These are phyloP conservation scores for Ceratobasidium sp. DNA, from an alignment of 1,284 basidiomycete genomes.

Conservation along the genomic window DNA sequence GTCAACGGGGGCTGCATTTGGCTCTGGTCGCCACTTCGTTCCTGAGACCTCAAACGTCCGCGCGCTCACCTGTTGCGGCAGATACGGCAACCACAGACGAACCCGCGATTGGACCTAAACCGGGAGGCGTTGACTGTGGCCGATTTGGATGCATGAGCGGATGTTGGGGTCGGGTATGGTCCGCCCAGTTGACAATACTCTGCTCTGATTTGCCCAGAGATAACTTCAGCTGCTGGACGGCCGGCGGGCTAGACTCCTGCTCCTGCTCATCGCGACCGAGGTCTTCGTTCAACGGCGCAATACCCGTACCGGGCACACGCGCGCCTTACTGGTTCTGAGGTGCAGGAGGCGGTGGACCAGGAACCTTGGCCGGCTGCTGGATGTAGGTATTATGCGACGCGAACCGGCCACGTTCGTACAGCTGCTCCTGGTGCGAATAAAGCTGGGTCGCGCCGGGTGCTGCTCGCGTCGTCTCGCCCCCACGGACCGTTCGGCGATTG, in stretches of 20 bases:
- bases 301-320: constrained; percentile 21
- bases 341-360: constrained; percentile 18
- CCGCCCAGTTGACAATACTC: constrained; percentile 39
- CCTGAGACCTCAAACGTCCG: constrained; percentile 22
- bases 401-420: constrained; percentile 13
- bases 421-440: constrained; percentile 22
- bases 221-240: constrained; percentile 1
- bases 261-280: constrained; percentile 42
- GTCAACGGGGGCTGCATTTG: constrained; percentile 28
- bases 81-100: neutral
- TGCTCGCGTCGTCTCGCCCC: neutral
- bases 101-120: constrained; percentile 3
- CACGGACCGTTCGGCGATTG: constrained; percentile 10
- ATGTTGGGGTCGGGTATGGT: constrained; percentile 33
- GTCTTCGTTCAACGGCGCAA: constrained; percentile 42
- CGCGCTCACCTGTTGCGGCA: constrained; percentile 3
- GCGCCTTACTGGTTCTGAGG: constrained; percentile 11
- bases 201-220: neutral
- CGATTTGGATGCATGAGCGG: constrained; percentile 34
- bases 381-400: constrained; percentile 21
- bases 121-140: constrained; percentile 20
- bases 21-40: neutral
- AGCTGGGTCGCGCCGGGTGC: constrained; percentile 16
- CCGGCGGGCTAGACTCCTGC: constrained; percentile 19
- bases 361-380: constrained; percentile 13